Percentiles rank a stretch among this genome's conserved stretches.
These are phyloP conservation scores for Suillus ampliporus DNA, from an alignment of 768 basidiomycete species.

Conservation along the genomic window DNA sequence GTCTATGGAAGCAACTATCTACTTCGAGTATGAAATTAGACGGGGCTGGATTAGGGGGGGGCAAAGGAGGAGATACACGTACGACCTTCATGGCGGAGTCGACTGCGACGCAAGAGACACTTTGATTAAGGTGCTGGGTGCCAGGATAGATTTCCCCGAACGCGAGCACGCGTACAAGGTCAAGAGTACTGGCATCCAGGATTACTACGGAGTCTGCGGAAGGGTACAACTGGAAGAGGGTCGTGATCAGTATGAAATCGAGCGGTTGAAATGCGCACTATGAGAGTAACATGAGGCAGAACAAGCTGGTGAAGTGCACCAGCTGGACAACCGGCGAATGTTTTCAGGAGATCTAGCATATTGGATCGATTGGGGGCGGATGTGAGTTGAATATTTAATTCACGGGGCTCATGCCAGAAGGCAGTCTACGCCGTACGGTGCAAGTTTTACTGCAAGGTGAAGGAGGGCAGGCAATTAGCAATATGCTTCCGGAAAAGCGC, in stretches of 20 bases:
- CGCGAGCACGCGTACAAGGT: conserved; percentile 70
- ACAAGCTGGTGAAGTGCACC: conserved; percentile 61
- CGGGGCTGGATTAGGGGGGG: conserved; percentile 14
- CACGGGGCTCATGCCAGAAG: background rate
- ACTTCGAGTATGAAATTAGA: conserved; percentile 19
- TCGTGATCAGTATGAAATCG: conserved; percentile 8
- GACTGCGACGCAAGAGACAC: conserved; percentile 66
- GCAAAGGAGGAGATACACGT: conserved; percentile 37
- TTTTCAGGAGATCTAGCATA: conserved; percentile 56
- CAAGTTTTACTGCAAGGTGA: conserved; percentile 2
- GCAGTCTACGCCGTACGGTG: background rate
- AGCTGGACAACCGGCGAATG: conserved; percentile 58
- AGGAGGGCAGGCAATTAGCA: conserved; percentile 1
- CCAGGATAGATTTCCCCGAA: conserved; percentile 85
- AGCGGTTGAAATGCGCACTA: conserved; percentile 49
- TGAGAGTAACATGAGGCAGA: conserved; percentile 57
- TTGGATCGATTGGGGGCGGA: conserved; percentile 11
- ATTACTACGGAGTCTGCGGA: conserved; percentile 74
- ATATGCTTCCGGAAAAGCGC: background rate
- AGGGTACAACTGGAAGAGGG: conserved; percentile 61
- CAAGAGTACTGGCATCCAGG: conserved; percentile 70
- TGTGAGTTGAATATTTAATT: conserved; percentile 6
- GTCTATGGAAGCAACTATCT: conserved; percentile 79
- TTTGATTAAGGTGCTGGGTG: conserved; percentile 45
- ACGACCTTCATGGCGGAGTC: conserved; percentile 86